Evolutionary conservation across 2,329 filamentous ascomycete genomes (phyloP).

Genomic region (Colletotrichum sp.): DNA sequence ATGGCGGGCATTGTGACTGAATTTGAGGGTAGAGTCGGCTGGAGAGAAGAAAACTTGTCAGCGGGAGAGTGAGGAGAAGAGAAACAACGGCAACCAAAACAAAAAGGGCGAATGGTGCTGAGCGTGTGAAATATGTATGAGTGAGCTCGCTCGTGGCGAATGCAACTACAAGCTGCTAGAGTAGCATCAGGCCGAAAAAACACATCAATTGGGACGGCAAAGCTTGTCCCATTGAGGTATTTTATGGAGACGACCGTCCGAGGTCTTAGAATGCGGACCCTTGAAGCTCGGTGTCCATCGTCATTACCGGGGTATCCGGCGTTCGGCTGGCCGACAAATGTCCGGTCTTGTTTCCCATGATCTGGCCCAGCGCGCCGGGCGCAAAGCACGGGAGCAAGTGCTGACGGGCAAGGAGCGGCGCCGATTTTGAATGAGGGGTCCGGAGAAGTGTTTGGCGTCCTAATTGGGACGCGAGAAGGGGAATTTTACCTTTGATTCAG

Average conservation of each 20-base stretch:
- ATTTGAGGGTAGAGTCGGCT: conserved; percentile 19
- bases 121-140: conserved; percentile 11
- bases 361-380: not conserved
- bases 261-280: not conserved
- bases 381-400: not conserved
- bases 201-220: not conserved
- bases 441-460: not conserved
- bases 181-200: not conserved
- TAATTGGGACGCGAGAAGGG: not conserved
- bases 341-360: not conserved
- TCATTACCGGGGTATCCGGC: conserved; percentile 17
- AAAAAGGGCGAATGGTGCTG: not conserved
- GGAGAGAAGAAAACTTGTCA: not conserved
- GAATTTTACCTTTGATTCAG: conserved; percentile 7
- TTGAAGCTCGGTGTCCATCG: not conserved
- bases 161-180: not conserved
- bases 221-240: conserved; percentile 15
- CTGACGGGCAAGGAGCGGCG: not conserved
- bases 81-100: not conserved
- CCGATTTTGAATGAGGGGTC: not conserved
- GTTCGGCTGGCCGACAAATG: not conserved
- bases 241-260: conserved; percentile 8
- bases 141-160: conserved; percentile 7
- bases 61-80: not conserved
- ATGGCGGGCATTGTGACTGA: conserved; percentile 46